Conservation (phyloP, 2,329 filamentous ascomycete genomes). For the Leptosphaerulina australis region DNA sequence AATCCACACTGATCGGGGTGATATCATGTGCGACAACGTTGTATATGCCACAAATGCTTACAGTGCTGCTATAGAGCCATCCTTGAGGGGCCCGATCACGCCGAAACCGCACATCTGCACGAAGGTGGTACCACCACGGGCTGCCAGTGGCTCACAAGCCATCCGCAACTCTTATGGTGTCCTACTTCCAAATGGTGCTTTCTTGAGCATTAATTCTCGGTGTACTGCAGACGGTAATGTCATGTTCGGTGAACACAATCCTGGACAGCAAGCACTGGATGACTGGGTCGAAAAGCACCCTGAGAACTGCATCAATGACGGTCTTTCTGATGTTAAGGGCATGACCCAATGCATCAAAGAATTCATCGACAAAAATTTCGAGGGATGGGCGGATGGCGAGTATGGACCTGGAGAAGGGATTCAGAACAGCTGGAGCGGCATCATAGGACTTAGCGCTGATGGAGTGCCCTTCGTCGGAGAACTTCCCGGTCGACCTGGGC, state of each 20-base stretch:
- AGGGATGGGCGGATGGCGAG: constrained; percentile 31
- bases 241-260: constrained; percentile 44
- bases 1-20: constrained; percentile 28
- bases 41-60: constrained; percentile 38
- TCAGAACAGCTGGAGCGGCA: constrained; percentile 41
- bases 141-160: constrained; percentile 26
- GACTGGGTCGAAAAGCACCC: constrained; percentile 39
- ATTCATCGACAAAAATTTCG: constrained; percentile 35
- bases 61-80: constrained; percentile 33
- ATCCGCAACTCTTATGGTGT: constrained; percentile 44
- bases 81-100: constrained; percentile 29
- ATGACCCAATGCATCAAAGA: constrained; percentile 34
- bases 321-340: constrained; percentile 30
- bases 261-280: constrained; percentile 40
- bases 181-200: constrained; percentile 34
- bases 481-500: constrained; percentile 29
- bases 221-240: constrained; percentile 38
- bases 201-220: constrained; percentile 46
- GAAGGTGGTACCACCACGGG: constrained; percentile 29
- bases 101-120: constrained; percentile 41
- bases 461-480: constrained; percentile 36
- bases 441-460: constrained; percentile 34
- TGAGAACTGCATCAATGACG: constrained; percentile 39
- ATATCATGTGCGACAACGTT: constrained; percentile 27
- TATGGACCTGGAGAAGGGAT: constrained; percentile 40